Evolutionary conservation across 2,329 filamentous ascomycete genomes (phyloP), one percentile per base, ranked within the genome.

Genomic region (Annulohypoxylon truncatum): DNA sequence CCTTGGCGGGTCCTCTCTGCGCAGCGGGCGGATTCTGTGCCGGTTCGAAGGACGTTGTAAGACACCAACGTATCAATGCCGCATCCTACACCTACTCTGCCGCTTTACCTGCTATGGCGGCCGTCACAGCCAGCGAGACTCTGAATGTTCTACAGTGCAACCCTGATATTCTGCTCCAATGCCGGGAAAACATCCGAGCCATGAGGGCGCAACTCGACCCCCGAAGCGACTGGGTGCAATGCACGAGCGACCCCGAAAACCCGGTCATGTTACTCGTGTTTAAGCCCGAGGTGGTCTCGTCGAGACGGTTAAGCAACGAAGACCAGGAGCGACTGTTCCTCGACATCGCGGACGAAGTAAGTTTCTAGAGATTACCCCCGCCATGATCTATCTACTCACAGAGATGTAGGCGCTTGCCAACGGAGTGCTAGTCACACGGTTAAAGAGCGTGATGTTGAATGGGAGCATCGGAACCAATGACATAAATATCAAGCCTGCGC

Each of bases 11-110:
- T 1, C 92, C 94, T 13, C 85, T 99, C 35, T 96, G 95, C 76
- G 94, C 93, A 8, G 95, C 94, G 59, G 96, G 96, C 72, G 96
- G 96, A 13, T 99, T 99, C 83, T 99, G 96, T 77, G 94, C 95
- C 13, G 95, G 94, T 15, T 90, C 91, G 38, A 90, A 90, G 70
- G 96, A 97, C 76, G 94, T 98, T 15, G 92, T 98, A 15, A 93
- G 96, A 78, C 96, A 99, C 77, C 96, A 99, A 81, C 94, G 96
- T 71, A 94, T 99, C 75, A 93, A 92, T 7, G 93, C 95, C 3
- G 89, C 92, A 1, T 91, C 95, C 0, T 99, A 98, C 79, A 98
- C 96, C 2, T 99, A 93, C 82, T 98, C 95, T 26, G 96, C 96
- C 2, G 96, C 96, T 5, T 84, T 99, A 31, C 96, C 96, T 3